These are phyloP conservation scores for Biscogniauxia mediterranea DNA, from an alignment of 2,329 filamentous ascomycete genomes.

Conservation along the genomic window DNA sequence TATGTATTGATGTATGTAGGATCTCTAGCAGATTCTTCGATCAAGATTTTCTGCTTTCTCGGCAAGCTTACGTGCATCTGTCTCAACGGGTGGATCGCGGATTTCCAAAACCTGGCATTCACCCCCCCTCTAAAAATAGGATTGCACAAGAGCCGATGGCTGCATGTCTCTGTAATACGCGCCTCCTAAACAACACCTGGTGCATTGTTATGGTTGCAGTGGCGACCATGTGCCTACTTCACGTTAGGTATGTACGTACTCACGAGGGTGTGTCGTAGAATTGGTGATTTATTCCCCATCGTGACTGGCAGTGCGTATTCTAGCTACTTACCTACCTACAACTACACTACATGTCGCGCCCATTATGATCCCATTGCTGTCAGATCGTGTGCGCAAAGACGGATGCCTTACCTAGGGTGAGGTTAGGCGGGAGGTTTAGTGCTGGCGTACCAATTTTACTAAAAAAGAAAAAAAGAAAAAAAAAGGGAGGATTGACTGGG, in stretches of 20 bases:
- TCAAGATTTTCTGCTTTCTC: not conserved
- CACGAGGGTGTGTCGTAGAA: not conserved
- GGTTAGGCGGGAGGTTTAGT: too few relatives aligned
- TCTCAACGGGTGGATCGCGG: conserved; percentile 1
- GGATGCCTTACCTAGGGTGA: too few relatives aligned
- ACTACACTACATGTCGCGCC: not conserved
- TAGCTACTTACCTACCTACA: too few relatives aligned
- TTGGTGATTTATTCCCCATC: not conserved
- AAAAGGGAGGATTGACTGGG: not conserved
- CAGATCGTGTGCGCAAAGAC: not conserved
- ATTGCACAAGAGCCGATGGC: conserved; percentile 12
- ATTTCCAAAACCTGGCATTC: not conserved
- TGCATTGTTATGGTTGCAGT: not conserved
- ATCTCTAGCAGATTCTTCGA: not conserved
- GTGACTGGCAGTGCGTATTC: too few relatives aligned
- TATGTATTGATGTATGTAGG: too few relatives aligned
- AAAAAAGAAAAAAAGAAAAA: not conserved
- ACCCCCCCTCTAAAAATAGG: conserved; percentile 9
- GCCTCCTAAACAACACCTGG: not conserved
- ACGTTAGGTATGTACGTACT: not conserved
- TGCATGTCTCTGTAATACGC: not conserved
- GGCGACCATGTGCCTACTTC: not conserved
- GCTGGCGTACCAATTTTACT: too few relatives aligned
- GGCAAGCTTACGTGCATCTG: not conserved
- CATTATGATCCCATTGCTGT: not conserved